Evolutionary conservation across 23 red algal species (phyloP), one percentile per base, ranked within the genome.

Genomic region (Gracilaria gracilis): DNA sequence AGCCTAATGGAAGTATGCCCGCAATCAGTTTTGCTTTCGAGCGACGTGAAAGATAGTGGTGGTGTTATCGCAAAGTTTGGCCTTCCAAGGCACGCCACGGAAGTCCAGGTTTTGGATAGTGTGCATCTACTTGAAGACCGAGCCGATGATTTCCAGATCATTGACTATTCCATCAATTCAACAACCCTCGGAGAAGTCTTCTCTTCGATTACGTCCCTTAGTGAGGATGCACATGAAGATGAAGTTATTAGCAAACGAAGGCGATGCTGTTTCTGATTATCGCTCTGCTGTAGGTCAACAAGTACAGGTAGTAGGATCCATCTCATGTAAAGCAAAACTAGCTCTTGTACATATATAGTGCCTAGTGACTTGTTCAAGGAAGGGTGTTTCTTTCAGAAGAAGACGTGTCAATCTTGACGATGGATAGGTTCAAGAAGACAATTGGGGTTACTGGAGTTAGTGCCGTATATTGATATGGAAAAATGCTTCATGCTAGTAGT

Each of bases 131-230:
- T 90, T 37, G 71, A 90, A 55, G 59, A 81, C 23, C 49, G 38
- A 46, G 58, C 51, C 9, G 87, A 90, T 9, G 64, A 65, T 13
- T 90, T 67, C 28, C 35, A 71, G 25, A 75, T 90, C 9, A 48
- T 37, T n/a, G 74, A 90, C 31, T 90, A 90, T 39, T 90, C 87
- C 15, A 71, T 90, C 37, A 90, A 90, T 51, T 90, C 87, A 34
- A 57, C 87, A 50, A 69, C 71, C 0, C 57, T 90, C 34, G 87
- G 73, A 32, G 87, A 90, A 49, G 87, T 90, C 38, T 90, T 90
- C 58, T 81, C 71, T 32, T 81, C 87, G 54, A 90, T 90, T 90
- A 90, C 87, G 36, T 69, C 87, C 34, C 74, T 90, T 31, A 90
- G 87, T 59, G 57, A 81, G 46, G 87, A 90, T 70, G 75, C 53